These are phyloP conservation scores for Hygrophila difformis DNA, from an alignment of 257 asterid species.

Conservation along the genomic window DNA sequence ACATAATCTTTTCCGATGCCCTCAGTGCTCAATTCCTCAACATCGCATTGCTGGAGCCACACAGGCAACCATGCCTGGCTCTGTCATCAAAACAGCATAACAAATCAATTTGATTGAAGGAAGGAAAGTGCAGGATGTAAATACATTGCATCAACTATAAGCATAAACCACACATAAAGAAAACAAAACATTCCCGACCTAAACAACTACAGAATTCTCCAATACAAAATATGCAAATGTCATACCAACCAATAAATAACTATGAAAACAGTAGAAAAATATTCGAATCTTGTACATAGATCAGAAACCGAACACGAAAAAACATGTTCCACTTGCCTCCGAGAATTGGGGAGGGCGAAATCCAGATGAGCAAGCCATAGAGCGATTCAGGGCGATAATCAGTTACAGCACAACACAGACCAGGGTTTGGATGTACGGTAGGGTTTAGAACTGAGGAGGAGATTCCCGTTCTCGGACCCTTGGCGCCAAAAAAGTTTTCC, in stretches of 20 bases:
- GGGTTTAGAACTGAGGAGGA: no score
- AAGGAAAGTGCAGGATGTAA: slow-evolving; percentile 4
- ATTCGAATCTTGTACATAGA: background rate
- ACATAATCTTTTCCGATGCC: slow-evolving; percentile 14
- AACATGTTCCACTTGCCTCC: slow-evolving; percentile 27
- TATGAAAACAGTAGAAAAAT: background rate
- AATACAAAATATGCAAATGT: background rate
- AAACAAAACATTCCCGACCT: background rate
- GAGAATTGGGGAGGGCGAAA: slow-evolving; percentile 65
- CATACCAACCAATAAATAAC: background rate
- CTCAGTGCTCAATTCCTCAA: slow-evolving; percentile 20
- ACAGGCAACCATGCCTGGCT: slow-evolving; percentile 57
- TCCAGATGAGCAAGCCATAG: slow-evolving; percentile 36
- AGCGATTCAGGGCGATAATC: background rate
- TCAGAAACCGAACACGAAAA: background rate
- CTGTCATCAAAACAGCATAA: slow-evolving; percentile 20
- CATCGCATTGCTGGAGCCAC: slow-evolving; percentile 51
- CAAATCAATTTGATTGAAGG: background rate
- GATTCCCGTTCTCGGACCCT: no score
- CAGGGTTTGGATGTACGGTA: no score
- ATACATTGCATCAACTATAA: background rate
- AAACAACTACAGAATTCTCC: background rate
- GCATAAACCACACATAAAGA: background rate
- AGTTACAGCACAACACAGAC: no score
- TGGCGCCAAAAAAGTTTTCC: no score